These are phyloP conservation scores for Chytridium lagenaria DNA, from an alignment of 371 early-diverging fungal genomes.

Conservation along the genomic window DNA sequence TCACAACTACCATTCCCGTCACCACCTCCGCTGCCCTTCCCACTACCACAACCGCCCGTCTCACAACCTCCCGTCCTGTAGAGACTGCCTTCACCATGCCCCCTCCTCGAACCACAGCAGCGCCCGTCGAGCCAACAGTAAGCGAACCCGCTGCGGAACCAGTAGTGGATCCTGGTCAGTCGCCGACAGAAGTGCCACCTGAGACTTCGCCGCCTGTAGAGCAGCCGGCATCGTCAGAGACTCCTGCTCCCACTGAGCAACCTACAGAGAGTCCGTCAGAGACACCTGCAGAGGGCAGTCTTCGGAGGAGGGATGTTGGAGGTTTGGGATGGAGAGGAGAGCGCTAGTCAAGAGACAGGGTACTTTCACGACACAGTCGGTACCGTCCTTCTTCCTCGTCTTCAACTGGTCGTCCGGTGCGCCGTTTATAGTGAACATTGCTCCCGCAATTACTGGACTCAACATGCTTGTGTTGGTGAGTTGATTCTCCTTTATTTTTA, in stretches of 20 bases:
- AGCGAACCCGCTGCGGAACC: neutral
- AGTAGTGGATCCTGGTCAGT: neutral
- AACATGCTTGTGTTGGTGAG: conserved; percentile 7
- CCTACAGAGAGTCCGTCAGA: neutral
- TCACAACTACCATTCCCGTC: conserved; percentile 4
- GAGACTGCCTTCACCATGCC: neutral
- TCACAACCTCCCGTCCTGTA: neutral
- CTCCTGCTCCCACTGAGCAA: no score
- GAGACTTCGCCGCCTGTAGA: neutral
- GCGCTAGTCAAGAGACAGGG: neutral
- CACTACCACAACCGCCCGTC: neutral
- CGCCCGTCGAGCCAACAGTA: neutral
- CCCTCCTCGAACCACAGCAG: neutral
- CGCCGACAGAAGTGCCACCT: neutral
- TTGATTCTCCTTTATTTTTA: neutral
- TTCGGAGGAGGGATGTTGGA: neutral
- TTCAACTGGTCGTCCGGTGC: neutral
- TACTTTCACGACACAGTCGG: neutral
- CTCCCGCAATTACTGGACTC: neutral
- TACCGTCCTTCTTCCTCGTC: neutral
- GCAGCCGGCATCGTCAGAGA: no score
- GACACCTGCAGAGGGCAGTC: neutral
- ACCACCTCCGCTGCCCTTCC: neutral
- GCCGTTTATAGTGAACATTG: neutral
- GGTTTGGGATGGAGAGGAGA: neutral